A percentile compares a stretch with the other conserved stretches of the same genome.
Conservation (phyloP, 2,329 filamentous ascomycete genomes). For the Scytalidium lignicola region DNA sequence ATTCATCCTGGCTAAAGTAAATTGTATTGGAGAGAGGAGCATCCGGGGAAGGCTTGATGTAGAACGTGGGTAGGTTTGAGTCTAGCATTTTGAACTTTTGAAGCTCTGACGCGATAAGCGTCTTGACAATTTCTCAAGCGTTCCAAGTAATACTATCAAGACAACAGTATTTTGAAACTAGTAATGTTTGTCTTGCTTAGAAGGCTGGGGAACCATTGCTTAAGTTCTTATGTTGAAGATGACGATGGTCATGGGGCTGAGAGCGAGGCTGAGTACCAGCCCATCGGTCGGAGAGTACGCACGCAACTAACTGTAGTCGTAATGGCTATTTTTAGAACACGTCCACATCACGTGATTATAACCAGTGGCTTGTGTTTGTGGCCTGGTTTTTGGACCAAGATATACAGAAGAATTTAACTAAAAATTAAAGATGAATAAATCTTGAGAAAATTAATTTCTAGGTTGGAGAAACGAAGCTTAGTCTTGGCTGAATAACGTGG, state of each 20-base stretch:
- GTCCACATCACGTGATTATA: neutral
- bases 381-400: no score
- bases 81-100: constrained; percentile 65
- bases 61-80: constrained; percentile 81
- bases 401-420: no score
- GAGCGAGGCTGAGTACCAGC: neutral
- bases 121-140: neutral
- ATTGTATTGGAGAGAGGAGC: constrained; percentile 50
- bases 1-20: constrained; percentile 65
- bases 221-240: neutral
- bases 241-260: neutral
- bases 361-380: no score
- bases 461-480: no score
- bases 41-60: constrained; percentile 44
- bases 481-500: no score
- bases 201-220: neutral
- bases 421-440: no score
- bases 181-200: neutral
- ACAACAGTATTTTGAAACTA: neutral
- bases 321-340: neutral
- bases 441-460: no score
- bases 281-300: neutral
- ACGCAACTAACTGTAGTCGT: no score
- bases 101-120: neutral
- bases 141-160: neutral